Base-by-base conservation (phyloP, 768 basidiomycete species). In the Agaricus bisporus region DNA sequence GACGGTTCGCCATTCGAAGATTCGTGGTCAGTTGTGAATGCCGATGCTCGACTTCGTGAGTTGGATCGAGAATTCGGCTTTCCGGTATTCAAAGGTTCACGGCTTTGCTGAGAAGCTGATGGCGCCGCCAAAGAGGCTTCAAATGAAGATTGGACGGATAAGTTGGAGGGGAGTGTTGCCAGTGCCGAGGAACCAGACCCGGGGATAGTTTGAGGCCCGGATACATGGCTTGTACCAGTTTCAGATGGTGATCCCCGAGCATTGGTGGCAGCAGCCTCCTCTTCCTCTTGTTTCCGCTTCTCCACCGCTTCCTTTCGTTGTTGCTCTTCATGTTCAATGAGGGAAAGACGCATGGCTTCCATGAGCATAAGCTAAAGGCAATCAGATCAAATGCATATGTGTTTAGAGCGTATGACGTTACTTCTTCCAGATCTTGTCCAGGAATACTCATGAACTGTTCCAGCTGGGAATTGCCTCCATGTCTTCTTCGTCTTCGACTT, bases 261-360 rank as follows among this genome's bases (percentile, higher is more conserved):
- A 20, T 18, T 3, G 29, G 68, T 66, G 51, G 67, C 73, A 55
- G 70, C 69, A 4, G 68, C 69, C 32, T 65, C 67, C 41, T 66
- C 68, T 28, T 67, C 71, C 41, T 74, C 74, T 47, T 73, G 73
- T 68, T 81, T 82, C 62, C 70, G 78, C 68, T 80, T 83, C 66
- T 87, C 82, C 61, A 83, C 86, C 53, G 77, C 79, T 63, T 89
- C 82, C 63, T 81, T 84, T 61, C 83, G 79, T 64, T 93, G 91
- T 51, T 93, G 89, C 62, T 93, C 93, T 69, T 98, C 95, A 63
- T 98, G 94, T 54, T 98, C 95, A 45, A 97, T 66, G 59, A 98
- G 74, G 25, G 93, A 97, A 54, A 97, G 73, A 51, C 95, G 83
- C 94, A 99, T 98, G 4, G 97, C 97, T 71, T 98, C 97, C 91